phyloP scores from a whole-genome alignment of 495 filamentous ascomycete species.

The Lasiosphaeria miniovina region DNA sequence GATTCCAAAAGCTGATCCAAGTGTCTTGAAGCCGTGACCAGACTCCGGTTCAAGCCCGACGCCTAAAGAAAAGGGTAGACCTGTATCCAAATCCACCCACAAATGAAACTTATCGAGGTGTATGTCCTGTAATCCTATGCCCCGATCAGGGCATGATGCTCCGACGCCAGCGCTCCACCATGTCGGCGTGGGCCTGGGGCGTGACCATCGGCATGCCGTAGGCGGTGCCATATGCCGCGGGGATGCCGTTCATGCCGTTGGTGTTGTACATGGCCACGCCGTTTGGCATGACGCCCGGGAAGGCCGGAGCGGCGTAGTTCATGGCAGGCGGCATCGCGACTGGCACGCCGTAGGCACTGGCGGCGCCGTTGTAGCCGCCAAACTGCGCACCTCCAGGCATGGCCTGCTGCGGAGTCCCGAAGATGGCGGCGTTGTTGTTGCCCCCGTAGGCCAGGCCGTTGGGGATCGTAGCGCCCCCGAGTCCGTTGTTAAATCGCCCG shows the following conservation, averaged over 20 bases:
- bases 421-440: background rate
- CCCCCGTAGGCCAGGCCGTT: background rate
- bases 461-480: slow-evolving; percentile 32
- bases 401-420: slow-evolving; percentile 1
- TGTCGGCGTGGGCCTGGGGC: slow-evolving; percentile 58
- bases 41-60: too few relatives aligned
- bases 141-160: slow-evolving; percentile 58
- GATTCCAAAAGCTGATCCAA: slow-evolving; percentile 3
- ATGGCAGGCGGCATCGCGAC: background rate
- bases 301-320: background rate
- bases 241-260: background rate
- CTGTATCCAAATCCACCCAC: background rate
- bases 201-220: slow-evolving; percentile 32
- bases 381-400: background rate
- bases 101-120: too few relatives aligned
- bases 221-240: slow-evolving; percentile 7
- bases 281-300: background rate
- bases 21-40: background rate
- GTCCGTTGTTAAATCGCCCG: slow-evolving; percentile 51
- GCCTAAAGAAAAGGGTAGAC: too few relatives aligned
- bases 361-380: slow-evolving; percentile 1
- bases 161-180: slow-evolving; percentile 89
- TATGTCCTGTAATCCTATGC: background rate
- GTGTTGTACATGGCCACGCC: slow-evolving; percentile 4
- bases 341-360: background rate